Base-by-base conservation (phyloP, 176 grass and related monocot species). In the Oryza rufipogon region DNA sequence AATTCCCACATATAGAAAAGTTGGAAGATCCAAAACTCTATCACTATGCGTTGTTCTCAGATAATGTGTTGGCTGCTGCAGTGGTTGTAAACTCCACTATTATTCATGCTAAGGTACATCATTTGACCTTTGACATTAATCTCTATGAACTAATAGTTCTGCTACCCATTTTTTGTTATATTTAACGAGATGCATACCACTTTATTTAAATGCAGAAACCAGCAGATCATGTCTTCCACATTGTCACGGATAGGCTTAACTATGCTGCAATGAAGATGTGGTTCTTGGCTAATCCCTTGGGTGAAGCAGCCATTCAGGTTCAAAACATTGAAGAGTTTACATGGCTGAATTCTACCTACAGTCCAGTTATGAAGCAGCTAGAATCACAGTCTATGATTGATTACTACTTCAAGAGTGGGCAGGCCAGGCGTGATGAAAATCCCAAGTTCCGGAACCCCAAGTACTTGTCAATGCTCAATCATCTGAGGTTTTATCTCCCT, bases 261-360 rank as follows among this genome's bases (percentile, higher is more conserved):
- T 96, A 98, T 82, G 93, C 91, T 75, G 91, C 96, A 65, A 96
- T 98, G 91, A 95, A 84, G 81, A 94, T 94, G 96, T 98, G 96
- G 96, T 98, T 98, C 71, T 85, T 96, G 70, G 88, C 91, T 90
- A 95, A 94, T 77, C 91, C 87, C 26, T 83, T 84, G 38, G 89
- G 86, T n/a, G 84, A 92, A 86, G 66, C 93, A 64, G 82, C 86
- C 52, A 80, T 98, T 84, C 85, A 98, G 85, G 81, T 98, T 83
- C 91, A 91, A 90, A 94, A 84, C 70, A 78, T 95, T 81, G 96
- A 96, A 76, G 91, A 96, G 82, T 94, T 98, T 28, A 89, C 90
- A 80, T 98, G 96, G 96, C 73, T 98, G 72, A 96, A 93, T 71
- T 90, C 93, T 38, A 96, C 77, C 82, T 96, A 98, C 81, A 96